Percentiles rank a stretch among this genome's conserved stretches.
Conservation (phyloP, 768 basidiomycete species). For the Clitopilus hobsonii region DNA sequence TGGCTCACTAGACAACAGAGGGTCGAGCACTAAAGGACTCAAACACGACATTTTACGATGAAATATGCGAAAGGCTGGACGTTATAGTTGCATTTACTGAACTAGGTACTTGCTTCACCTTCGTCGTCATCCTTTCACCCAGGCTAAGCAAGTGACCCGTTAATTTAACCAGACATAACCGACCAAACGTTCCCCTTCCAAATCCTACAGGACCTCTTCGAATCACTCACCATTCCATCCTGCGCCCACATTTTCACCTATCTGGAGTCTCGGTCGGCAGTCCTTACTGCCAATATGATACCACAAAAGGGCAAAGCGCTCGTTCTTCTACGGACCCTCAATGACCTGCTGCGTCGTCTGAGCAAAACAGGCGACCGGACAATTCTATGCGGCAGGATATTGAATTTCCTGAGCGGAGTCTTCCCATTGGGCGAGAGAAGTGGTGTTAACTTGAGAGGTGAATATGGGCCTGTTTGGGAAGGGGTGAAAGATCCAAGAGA, state of each 20-base stretch:
- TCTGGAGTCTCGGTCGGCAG: conserved; percentile 69
- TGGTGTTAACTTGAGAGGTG: conserved; percentile 87
- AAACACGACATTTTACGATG: conserved; percentile 53
- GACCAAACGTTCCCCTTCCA: conserved; percentile 70
- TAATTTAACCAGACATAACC: conserved; percentile 55
- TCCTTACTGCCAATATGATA: conserved; percentile 73
- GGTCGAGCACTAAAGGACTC: conserved; percentile 56
- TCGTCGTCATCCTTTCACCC: not conserved
- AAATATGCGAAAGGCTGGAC: conserved; percentile 62
- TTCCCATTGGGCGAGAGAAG: conserved; percentile 88
- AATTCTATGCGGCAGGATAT: conserved; percentile 84
- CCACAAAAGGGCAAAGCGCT: conserved; percentile 89
- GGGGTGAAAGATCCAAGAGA: conserved; percentile 43
- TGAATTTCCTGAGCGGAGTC: conserved; percentile 80
- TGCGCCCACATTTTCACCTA: conserved; percentile 87
- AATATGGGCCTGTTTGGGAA: conserved; percentile 80
- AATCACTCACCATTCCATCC: conserved; percentile 79
- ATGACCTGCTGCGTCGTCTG: conserved; percentile 80
- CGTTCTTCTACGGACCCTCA: conserved; percentile 76
- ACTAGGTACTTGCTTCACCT: conserved; percentile 45
- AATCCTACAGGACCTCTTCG: conserved; percentile 76
- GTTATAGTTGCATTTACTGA: conserved; percentile 74
- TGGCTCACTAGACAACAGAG: conserved; percentile 56
- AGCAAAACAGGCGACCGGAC: conserved; percentile 85
- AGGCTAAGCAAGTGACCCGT: no score